Evolutionary conservation across 768 basidiomycete species (phyloP).

Genomic region (Tulasnella sp.): DNA sequence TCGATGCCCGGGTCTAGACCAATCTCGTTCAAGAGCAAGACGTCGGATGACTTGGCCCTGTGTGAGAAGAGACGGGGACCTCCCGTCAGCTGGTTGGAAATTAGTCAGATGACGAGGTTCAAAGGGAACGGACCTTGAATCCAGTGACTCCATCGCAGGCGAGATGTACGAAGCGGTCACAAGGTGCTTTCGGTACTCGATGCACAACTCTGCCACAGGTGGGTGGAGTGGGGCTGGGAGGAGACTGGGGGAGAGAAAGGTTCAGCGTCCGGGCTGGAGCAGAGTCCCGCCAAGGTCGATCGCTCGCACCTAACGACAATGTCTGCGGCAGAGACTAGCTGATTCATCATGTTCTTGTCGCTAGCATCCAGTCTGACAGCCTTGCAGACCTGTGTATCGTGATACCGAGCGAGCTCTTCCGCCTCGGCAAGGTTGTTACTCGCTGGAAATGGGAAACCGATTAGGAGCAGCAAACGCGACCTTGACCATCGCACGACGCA

Average conservation of each 20-base stretch:
- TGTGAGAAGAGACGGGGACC: background rate
- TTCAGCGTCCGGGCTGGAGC: background rate
- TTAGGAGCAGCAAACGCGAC: background rate
- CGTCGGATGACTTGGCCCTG: conserved; percentile 49
- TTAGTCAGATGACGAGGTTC: no score
- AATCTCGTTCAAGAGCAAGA: conserved; percentile 81
- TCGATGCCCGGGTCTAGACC: conserved; percentile 85
- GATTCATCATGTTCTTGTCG: conserved; percentile 33
- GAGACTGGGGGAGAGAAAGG: conserved; percentile 36
- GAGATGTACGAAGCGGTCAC: conserved; percentile 90
- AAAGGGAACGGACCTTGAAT: conserved; percentile 38
- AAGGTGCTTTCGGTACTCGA: conserved; percentile 57
- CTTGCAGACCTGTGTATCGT: conserved; percentile 30
- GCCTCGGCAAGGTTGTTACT: conserved; percentile 60
- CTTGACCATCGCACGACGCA: conserved; percentile 28
- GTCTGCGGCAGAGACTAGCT: conserved; percentile 51
- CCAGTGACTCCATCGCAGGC: conserved; percentile 54
- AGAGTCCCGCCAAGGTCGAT: background rate
- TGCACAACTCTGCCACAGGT: conserved; percentile 58
- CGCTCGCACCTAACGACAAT: conserved; percentile 69
- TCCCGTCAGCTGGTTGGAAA: background rate
- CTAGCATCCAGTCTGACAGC: conserved; percentile 50
- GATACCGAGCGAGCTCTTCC: conserved; percentile 28
- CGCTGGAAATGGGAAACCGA: conserved; percentile 32
- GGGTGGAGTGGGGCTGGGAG: conserved; percentile 69